Conservation (phyloP, 495 filamentous ascomycete species). For the Thozetella sp. region DNA sequence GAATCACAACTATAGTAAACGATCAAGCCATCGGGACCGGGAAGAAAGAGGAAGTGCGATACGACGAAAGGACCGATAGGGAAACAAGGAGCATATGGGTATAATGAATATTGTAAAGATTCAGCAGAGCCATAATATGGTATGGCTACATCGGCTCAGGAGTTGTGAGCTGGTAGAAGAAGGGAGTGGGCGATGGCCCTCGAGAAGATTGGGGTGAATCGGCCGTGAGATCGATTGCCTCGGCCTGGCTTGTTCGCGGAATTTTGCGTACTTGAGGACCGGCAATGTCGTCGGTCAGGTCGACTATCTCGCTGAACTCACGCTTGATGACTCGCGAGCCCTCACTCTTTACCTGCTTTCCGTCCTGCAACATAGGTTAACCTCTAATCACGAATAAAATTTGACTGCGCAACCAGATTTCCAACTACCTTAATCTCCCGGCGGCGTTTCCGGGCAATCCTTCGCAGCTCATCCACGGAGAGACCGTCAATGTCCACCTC, state of each 20-base stretch:
- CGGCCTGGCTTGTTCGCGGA: not conserved
- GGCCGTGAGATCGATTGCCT: not conserved
- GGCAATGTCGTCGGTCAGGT: conserved; percentile 10
- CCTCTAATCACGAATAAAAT: no score
- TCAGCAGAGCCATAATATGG: no score
- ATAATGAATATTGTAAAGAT: no score
- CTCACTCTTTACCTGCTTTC: conserved; percentile 13
- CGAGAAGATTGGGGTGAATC: not conserved
- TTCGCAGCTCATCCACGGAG: conserved; percentile 18
- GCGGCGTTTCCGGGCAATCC: conserved; percentile 17
- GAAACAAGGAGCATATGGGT: no score
- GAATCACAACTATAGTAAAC: no score
- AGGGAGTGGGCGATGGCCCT: not conserved
- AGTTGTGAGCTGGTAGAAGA: no score
- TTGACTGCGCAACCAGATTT: no score
- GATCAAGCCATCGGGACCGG: no score
- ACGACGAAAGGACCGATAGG: no score
- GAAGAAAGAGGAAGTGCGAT: no score
- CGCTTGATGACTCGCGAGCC: conserved; percentile 12
- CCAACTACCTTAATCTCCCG: conserved; percentile 18
- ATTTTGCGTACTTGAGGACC: not conserved
- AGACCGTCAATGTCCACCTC: conserved; percentile 7
- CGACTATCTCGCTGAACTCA: conserved; percentile 12
- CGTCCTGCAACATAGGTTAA: conserved; percentile 6
- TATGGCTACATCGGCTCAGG: no score